Evolutionary conservation across 306 rosid species (phyloP), one percentile per base, ranked within the genome.

Genomic region (Cucurbita maxima): DNA sequence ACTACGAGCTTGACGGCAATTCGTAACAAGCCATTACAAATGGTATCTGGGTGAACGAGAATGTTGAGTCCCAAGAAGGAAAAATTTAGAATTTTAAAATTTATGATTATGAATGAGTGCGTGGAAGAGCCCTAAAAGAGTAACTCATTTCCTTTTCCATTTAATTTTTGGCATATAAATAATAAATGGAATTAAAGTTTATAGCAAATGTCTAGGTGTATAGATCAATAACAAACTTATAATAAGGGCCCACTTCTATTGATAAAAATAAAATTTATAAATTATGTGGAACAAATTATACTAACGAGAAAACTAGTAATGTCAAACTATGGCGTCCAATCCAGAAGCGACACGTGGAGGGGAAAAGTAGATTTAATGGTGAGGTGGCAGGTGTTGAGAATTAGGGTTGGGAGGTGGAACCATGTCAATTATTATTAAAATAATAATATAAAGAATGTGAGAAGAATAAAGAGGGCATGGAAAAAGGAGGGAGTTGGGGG

Each of bases 371-470:
- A 72, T n/a, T 38, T 25, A 15, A 30, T 75, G 64, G 52, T 86
- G 93, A 84, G 78, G 78, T 86, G 96, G 92, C 86, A 19, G 52
- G 14, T 15, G 9, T 63, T 7, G 7, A 41, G 7, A 25, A 8
- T 30, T 64, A n/a, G 36, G 69, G 25, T 19, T 64, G 52, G 71
- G 50, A 41, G 52, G 41, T 64, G 53, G 16, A 64, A 43, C 9
- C 36, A 64, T 64, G 8, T 64, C 22, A 64, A 64, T 44, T 66
- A 66, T 64, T 64, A 64, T 51, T 43, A 18, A 43, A 22, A 44
- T 40, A 20, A 63, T 63, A 9, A 38, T 59, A 30, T 58, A 58
- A 8, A 66, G 54, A 83, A 80, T 77, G 80, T 68, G 75, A 79
- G 76, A 66, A 5, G 83, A 75, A 14, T 5, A 71, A 77, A 78